Base-by-base conservation (phyloP, 352 stramenopile genomes). In the Pythium phragmiticola region DNA sequence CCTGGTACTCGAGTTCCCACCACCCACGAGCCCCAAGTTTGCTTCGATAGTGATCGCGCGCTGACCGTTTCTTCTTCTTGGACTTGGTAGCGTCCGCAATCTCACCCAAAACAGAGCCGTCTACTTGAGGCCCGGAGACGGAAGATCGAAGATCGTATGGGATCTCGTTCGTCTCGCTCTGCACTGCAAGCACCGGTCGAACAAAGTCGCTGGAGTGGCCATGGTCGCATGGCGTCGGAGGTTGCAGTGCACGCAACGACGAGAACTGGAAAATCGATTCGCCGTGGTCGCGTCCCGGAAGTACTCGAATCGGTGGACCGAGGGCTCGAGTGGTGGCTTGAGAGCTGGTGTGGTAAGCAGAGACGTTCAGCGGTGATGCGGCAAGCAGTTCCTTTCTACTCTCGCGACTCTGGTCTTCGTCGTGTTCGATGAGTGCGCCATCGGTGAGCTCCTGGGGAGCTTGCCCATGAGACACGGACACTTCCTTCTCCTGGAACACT, bases 1-100 rank as follows among this genome's bases (percentile, higher is more conserved):
- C 45, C 16, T 67, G 75, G 55, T 88, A 89, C 30, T 88, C 76
- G 0, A 92, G 67, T 46, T 88, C 76, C 76, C 76, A 92, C 83
- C 81, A 92, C 17, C 87, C 61, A 43, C 70, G 76, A 30, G 74
- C 70, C 16, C 80, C 80, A 0, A 92, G 67, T 37, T 92, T 90
- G n/a, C 54, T 58, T 11, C 64, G 65, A 55, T 73, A 82, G 39
- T 68, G 68, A 39, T 66, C 66, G 23, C 59, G 64, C 11, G 42
- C 45, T 17, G 69, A 68, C 11, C 37, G 28, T 17, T 69, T 69
- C 47, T 69, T 68, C n/a, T 53, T 46, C 39, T 46, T 50, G n/a
- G 17, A 33, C n/a, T 50, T 30, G 6, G n/a, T 30, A 50, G 7
- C 9, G n/a, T 50, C 39, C 13, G 0, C 14, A 12, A 46, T 14